phyloP scores from a whole-genome alignment of 1,284 basidiomycete species.

The Schizophyllum amplum region DNA sequence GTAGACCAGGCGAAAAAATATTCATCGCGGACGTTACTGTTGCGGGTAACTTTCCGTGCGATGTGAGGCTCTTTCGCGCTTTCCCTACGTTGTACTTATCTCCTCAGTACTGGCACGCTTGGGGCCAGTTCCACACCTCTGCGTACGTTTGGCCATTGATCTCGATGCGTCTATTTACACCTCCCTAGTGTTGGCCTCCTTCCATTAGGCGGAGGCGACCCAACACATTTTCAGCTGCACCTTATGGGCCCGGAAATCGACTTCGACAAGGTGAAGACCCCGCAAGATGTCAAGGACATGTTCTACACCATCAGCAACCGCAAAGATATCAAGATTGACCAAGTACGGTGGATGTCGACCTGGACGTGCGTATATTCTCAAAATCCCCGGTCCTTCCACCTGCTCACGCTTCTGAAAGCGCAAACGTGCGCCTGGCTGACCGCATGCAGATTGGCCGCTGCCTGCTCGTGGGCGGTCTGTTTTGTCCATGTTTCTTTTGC shows the following conservation, averaged over 20 bases:
- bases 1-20: conserved; percentile 5
- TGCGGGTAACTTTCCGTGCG: neutral
- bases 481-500: neutral
- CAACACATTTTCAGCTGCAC: conserved; percentile 5
- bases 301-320: conserved; percentile 7
- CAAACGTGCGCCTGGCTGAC: conserved; percentile 9
- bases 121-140: conserved; percentile 6
- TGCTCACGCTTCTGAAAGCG: neutral
- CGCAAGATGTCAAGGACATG: neutral
- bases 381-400: neutral
- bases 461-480: conserved; percentile 7
- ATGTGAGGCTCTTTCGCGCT: neutral
- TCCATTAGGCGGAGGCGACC: conserved; percentile 1
- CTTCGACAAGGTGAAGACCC: neutral
- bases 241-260: conserved; percentile 1
- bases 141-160: neutral
- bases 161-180: neutral
- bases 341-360: conserved; percentile 4
- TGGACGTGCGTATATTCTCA: conserved; percentile 2
- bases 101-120: conserved; percentile 11
- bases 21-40: conserved; percentile 4
- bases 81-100: neutral
- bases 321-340: conserved; percentile 4
- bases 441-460: conserved; percentile 3
- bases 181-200: neutral